phyloP scores from a whole-genome alignment of 139 green algal genomes.

The Micractinium conductrix region DNA sequence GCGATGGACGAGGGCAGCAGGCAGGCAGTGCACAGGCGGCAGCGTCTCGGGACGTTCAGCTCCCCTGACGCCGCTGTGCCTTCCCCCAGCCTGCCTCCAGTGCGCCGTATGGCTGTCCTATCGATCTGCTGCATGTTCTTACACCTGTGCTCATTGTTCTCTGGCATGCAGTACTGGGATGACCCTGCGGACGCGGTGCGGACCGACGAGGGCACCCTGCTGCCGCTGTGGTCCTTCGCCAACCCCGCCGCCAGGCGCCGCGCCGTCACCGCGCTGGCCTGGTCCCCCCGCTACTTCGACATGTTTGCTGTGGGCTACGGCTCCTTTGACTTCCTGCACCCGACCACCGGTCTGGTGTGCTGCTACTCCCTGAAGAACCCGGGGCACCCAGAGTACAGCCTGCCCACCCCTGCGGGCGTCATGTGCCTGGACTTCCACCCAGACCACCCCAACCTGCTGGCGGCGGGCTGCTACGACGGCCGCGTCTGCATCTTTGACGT shows the following conservation, averaged over 20 bases:
- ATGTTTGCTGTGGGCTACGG: constrained; percentile 92
- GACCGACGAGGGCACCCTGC: constrained; percentile 82
- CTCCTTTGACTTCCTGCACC: constrained; percentile 86
- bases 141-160: too few species aligned
- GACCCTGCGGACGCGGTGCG: constrained; percentile 77
- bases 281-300: constrained; percentile 81
- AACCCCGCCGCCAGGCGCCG: constrained; percentile 47
- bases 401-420: constrained; percentile 80
- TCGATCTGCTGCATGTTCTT: too few species aligned
- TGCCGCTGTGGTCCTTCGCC: constrained; percentile 93
- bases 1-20: too few species aligned
- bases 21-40: too few species aligned
- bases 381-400: constrained; percentile 78
- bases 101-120: not conserved
- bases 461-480: constrained; percentile 89
- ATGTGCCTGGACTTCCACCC: constrained; percentile 93
- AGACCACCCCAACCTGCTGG: constrained; percentile 83
- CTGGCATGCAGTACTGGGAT: constrained; percentile 86
- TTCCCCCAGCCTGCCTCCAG: not conserved
- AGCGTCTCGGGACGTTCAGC: too few species aligned
- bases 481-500: constrained; percentile 80
- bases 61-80: too few species aligned
- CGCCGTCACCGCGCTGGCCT: constrained; percentile 83
- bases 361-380: constrained; percentile 92
- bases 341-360: constrained; percentile 64